Percentiles rank a stretch among this genome's conserved stretches.
phyloP scores from a whole-genome alignment of 2,329 filamentous ascomycete genomes.

The Myriosclerotinia duriaeana region DNA sequence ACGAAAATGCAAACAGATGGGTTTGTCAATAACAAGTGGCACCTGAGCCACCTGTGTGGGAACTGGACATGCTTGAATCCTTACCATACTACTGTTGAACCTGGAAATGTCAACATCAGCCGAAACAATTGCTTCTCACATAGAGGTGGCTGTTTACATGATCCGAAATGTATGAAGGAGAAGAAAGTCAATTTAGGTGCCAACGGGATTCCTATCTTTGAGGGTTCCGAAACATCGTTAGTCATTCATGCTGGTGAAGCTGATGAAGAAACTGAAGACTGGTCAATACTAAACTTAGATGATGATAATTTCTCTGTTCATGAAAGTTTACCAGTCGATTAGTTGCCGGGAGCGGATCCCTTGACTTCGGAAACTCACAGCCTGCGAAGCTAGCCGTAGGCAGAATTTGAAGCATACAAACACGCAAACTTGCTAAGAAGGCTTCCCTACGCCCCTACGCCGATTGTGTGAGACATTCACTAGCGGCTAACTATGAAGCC shows the following conservation, averaged over 20 bases:
- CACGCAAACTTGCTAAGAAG: neutral
- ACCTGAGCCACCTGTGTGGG: conserved; percentile 40
- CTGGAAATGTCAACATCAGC: conserved; percentile 31
- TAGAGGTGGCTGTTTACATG: conserved; percentile 32
- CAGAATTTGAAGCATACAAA: neutral
- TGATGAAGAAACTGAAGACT: neutral
- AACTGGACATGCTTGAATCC: conserved; percentile 41
- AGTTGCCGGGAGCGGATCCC: no score
- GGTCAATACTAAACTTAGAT: neutral
- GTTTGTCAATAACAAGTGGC: conserved; percentile 37
- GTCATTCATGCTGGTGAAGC: neutral
- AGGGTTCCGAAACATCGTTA: neutral
- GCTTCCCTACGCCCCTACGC: neutral
- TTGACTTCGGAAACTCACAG: neutral
- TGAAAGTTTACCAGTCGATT: neutral
- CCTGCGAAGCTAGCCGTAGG: neutral
- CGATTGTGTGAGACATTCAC: neutral
- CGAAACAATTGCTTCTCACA: conserved; percentile 39
- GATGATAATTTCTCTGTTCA: neutral
- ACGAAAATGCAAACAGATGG: conserved; percentile 36
- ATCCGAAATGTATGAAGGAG: conserved; percentile 36
- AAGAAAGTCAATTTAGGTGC: conserved; percentile 31
- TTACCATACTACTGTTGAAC: conserved; percentile 37
- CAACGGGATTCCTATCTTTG: conserved; percentile 25
- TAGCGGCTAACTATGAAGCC: neutral